These are phyloP conservation scores for Sphaceloma murrayae DNA, from an alignment of 2,329 filamentous ascomycete genomes.

Conservation along the genomic window DNA sequence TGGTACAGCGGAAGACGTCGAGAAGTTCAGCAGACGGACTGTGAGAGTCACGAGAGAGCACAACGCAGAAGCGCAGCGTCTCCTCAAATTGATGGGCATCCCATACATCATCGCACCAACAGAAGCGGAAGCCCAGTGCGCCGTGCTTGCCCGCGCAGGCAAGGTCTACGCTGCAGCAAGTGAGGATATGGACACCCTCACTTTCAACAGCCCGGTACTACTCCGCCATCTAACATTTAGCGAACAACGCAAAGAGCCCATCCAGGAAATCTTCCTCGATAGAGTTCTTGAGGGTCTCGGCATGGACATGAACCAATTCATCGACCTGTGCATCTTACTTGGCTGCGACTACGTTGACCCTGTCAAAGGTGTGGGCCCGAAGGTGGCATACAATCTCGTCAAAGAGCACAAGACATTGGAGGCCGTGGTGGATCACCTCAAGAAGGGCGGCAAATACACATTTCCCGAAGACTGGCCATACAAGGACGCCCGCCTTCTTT, in stretches of 20 bases:
- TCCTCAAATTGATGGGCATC: constrained; percentile 91
- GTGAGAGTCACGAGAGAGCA: constrained; percentile 94
- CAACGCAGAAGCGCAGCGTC: constrained; percentile 83
- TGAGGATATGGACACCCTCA: constrained; percentile 98
- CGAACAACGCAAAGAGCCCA: constrained; percentile 94
- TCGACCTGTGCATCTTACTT: constrained; percentile 93
- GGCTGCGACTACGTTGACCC: constrained; percentile 97
- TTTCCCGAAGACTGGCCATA: constrained; percentile 97
- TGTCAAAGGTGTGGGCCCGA: constrained; percentile 86
- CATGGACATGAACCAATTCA: constrained; percentile 90
- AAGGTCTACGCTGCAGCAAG: constrained; percentile 96
- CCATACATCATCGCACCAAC: constrained; percentile 93
- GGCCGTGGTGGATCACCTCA: constrained; percentile 70
- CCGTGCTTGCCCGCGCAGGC: constrained; percentile 74
- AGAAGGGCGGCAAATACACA: constrained; percentile 68
- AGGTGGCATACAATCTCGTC: constrained; percentile 86
- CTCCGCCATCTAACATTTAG: constrained; percentile 91
- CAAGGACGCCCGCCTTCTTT: constrained; percentile 80
- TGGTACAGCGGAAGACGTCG: constrained; percentile 91
- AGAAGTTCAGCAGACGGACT: constrained; percentile 90
- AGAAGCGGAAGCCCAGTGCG: constrained; percentile 95
- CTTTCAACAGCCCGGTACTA: constrained; percentile 85
- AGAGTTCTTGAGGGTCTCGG: constrained; percentile 76
- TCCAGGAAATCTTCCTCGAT: constrained; percentile 85
- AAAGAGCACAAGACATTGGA: constrained; percentile 84